phyloP scores from a whole-genome alignment of 345 rosid genomes.

The Populus davidiana region DNA sequence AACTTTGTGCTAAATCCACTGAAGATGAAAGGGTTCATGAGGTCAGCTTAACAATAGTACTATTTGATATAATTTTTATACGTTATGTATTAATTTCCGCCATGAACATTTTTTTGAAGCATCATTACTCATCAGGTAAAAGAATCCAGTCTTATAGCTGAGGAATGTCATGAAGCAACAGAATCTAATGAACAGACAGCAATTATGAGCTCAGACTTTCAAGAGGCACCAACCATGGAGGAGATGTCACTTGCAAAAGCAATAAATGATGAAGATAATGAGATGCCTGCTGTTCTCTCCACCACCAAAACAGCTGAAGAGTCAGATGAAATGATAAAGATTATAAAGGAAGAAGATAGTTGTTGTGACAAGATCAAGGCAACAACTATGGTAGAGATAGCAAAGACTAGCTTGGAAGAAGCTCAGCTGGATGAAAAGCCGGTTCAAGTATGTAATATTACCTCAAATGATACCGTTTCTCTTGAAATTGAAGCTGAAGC shows the following conservation, averaged over 20 bases:
- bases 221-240: conserved; percentile 19
- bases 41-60: conserved; percentile 17
- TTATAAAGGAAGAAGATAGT: conserved; percentile 8
- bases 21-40: conserved; percentile 22
- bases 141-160: conserved; percentile 3
- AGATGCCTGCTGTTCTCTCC: conserved; percentile 6
- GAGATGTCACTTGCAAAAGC: conserved; percentile 15
- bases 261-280: conserved; percentile 14
- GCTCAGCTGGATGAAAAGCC: conserved; percentile 18
- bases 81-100: neutral
- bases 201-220: conserved; percentile 10
- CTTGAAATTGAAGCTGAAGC: conserved; percentile 17
- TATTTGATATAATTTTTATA: neutral
- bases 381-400: neutral
- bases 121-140: conserved; percentile 31
- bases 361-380: conserved; percentile 5
- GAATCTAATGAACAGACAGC: conserved; percentile 26
- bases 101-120: conserved; percentile 3
- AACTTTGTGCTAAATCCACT: conserved; percentile 1
- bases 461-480: conserved; percentile 7
- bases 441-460: conserved; percentile 7
- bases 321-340: conserved; percentile 18
- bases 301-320: conserved; percentile 4
- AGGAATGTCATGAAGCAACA: conserved; percentile 18
- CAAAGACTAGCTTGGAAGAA: conserved; percentile 17